Evolutionary conservation across 1,284 basidiomycete species (phyloP), one percentile per base, ranked within the genome.

Genomic region (Puccinia hordei): DNA sequence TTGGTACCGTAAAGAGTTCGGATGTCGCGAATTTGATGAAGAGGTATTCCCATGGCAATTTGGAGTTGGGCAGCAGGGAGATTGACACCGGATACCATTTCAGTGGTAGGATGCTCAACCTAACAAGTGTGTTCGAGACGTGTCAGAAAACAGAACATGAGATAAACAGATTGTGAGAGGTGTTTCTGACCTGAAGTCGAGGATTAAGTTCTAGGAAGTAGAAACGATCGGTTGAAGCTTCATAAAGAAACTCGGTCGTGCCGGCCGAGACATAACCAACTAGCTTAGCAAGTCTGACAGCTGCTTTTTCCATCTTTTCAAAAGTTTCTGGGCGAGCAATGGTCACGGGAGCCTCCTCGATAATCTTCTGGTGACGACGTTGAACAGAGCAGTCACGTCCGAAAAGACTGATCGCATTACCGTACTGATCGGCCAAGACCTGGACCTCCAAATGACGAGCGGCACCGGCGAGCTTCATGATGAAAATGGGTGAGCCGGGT

Each of bases 351-450:
- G 97, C 97, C 87, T 99, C 97, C 87, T 99, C 97, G 82, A 99
- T 99, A 84, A 99, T 99, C 89, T 99, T 99, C 87, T 99, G 97
- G 87, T 99, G 97, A 83, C 97, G 93, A 84, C 97, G 93, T 87
- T 99, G 97, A 71, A 99, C 97, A 80, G 97, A 99, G 87, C 97
- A 99, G 87, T 99, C 97, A 86, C 97, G 95, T 84, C 97, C 97
- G 85, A 99, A 99, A 79, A 99, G 89, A 76, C 95, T 98, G 85
- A 99, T 99, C 51, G 97, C 97, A 86, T 98, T 98, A 81, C 97
- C 97, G 86, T 99, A 99, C 87, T 99, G 97, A 88, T 99, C 97
- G 73, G 97, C 97, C 63, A 99, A 90, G 65, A 99, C 90, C 87
- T 99, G 97, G 35, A 99, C 97, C 87, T 99, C 97, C 83, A 99